Evolutionary conservation across 768 basidiomycete species (phyloP), one percentile per base, ranked within the genome.

Genomic region (Amanita jacksonii): DNA sequence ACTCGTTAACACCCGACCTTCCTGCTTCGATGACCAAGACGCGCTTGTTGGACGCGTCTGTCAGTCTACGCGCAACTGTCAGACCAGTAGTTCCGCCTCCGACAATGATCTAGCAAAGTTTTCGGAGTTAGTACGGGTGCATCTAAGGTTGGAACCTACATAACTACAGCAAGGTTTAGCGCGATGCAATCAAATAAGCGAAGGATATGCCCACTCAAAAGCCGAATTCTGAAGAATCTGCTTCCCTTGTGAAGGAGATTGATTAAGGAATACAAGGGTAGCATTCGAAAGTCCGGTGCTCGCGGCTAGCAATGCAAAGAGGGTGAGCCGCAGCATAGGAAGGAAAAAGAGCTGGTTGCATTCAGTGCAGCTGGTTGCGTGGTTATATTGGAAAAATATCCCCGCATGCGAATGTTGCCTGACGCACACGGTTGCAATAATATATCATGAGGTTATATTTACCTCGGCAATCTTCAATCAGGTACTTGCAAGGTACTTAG

Each of bases 401-500:
- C n/a, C n/a, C n/a, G n/a, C n/a, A n/a, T n/a, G n/a, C n/a, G n/a
- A n/a, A n/a, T n/a, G n/a, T n/a, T n/a, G 45, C 51, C 69, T 68
- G 15, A 80, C 81, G 47, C 83, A 81, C 41, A 76, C 61, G 10
- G 56, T 57, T 8, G 77, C 80, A 12, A 38, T 22, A 12, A 18
- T 4, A 15, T 32, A 34, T 7, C 42, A 3, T 18, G 27, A 45
- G 35, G 5, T 2, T 3, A 60, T 13, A 63, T 72, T 18, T 57
- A 78, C 81, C 79, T 49, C 81, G 82, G 45, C 72, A 79, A 25
- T 74, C 71, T 56, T 81, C 79, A 0, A 41, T 45, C 22, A 76
- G 7, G 55, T 68, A 70, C 5, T 13, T 41, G 8, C 12, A 6
- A n/a, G 31, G 2, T 18, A 30, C 27, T 10, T 28, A 34, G 35